phyloP scores from a whole-genome alignment of 192 early-diverging fungal genomes.

The Coemansia asiatica region DNA sequence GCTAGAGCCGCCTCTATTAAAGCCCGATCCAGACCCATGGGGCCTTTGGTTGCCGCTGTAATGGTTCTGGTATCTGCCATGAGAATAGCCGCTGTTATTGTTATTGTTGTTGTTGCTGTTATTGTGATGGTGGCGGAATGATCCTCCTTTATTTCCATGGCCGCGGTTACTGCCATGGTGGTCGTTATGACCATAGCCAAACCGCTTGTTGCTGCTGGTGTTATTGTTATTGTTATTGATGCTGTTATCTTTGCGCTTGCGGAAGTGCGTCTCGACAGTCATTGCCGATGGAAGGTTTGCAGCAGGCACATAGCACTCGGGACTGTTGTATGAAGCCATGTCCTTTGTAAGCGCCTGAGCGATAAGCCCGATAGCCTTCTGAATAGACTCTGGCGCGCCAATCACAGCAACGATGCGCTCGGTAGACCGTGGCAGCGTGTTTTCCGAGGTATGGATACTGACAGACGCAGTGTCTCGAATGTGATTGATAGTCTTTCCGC shows the following conservation, averaged over 20 bases:
- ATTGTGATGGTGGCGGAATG: constrained; percentile 13
- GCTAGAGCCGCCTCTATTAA: neutral
- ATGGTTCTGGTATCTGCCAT: neutral
- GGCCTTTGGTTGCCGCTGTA: neutral
- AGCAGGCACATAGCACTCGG: constrained; percentile 46
- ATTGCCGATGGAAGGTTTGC: constrained; percentile 51
- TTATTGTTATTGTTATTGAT: too few relatives aligned
- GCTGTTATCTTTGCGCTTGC: constrained; percentile 51
- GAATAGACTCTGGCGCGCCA: constrained; percentile 37
- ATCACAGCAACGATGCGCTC: constrained; percentile 49
- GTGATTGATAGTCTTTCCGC: constrained; percentile 49
- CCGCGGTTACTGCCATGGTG: constrained; percentile 13
- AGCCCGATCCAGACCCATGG: neutral
- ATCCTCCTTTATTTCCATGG: constrained; percentile 20
- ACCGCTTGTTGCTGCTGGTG: constrained; percentile 17
- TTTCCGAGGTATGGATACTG: constrained; percentile 50
- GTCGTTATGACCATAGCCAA: constrained; percentile 24
- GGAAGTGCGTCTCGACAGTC: constrained; percentile 44
- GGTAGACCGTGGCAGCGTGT: constrained; percentile 37
- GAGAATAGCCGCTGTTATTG: neutral
- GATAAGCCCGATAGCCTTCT: constrained; percentile 38
- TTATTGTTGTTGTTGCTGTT: constrained; percentile 9
- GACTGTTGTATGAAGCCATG: constrained; percentile 32
- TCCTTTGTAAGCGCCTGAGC: constrained; percentile 44
- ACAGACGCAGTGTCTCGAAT: constrained; percentile 40